Evolutionary conservation across 371 early-diverging fungal species (phyloP).

Genomic region (Phascolomyces articulosus): DNA sequence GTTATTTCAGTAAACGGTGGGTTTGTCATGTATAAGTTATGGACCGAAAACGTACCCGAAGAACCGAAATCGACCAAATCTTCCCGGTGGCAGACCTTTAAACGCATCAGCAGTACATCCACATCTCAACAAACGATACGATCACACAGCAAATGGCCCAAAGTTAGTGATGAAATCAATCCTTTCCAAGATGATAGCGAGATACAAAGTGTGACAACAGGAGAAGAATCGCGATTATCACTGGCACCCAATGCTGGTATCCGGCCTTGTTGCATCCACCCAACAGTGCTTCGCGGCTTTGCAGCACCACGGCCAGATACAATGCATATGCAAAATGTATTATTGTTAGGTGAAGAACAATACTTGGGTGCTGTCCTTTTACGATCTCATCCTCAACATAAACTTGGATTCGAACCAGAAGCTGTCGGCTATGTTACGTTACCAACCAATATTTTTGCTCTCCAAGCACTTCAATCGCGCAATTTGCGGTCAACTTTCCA

Average conservation of each 20-base stretch:
- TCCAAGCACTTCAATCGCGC: slow-evolving; percentile 43
- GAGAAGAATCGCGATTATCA: slow-evolving; percentile 33
- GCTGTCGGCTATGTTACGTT: slow-evolving; percentile 46
- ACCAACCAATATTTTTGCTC: slow-evolving; percentile 36
- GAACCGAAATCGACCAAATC: neutral
- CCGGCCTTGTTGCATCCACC: slow-evolving; percentile 48
- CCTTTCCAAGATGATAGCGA: slow-evolving; percentile 25
- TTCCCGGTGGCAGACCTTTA: neutral
- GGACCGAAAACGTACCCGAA: slow-evolving; percentile 29
- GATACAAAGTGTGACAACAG: slow-evolving; percentile 1
- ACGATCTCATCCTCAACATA: slow-evolving; percentile 41
- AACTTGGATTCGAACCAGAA: slow-evolving; percentile 53
- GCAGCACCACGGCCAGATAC: slow-evolving; percentile 38
- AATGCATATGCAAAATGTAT: slow-evolving; percentile 48
- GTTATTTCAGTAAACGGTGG: slow-evolving; percentile 48
- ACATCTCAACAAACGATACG: slow-evolving; percentile 17
- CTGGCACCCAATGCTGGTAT: slow-evolving; percentile 28
- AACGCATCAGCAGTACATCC: slow-evolving; percentile 9
- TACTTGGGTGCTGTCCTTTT: slow-evolving; percentile 39
- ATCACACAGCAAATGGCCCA: slow-evolving; percentile 30
- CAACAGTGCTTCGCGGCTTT: slow-evolving; percentile 47
- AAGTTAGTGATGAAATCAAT: slow-evolving; percentile 42
- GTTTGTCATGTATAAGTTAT: slow-evolving; percentile 49
- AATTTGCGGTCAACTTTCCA: slow-evolving; percentile 43
- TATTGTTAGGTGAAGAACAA: slow-evolving; percentile 51